Percentiles rank a stretch among this genome's conserved stretches.
These are phyloP conservation scores for Fusarium secorum DNA, from an alignment of 2,329 filamentous ascomycete species.

Conservation along the genomic window DNA sequence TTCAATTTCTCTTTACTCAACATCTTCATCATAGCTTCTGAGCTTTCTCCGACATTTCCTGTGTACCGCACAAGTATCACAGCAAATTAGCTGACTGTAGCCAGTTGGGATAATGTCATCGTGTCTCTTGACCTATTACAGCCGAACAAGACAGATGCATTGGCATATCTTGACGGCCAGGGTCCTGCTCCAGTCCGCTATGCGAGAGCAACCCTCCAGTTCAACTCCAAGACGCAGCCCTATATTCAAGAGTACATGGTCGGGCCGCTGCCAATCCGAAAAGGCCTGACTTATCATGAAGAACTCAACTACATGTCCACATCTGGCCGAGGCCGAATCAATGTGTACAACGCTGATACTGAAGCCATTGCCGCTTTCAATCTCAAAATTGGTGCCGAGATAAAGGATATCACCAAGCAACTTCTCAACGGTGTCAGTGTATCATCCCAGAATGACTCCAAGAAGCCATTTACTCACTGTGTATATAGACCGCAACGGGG, in stretches of 20 bases:
- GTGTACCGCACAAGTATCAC: not conserved
- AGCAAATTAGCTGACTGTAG: not conserved
- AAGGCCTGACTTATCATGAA: conserved; percentile 48
- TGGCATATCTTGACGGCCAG: conserved; percentile 53
- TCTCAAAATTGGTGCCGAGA: not conserved
- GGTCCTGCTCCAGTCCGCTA: conserved; percentile 50
- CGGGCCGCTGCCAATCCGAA: conserved; percentile 42
- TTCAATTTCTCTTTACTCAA: too few relatives aligned
- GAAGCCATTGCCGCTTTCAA: conserved; percentile 26
- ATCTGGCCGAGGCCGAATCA: conserved; percentile 27
- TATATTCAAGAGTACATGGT: conserved; percentile 56
- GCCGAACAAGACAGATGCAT: conserved; percentile 59
- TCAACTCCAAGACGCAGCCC: conserved; percentile 15
- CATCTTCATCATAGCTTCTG: too few relatives aligned
- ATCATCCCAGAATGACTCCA: rapidly evolving
- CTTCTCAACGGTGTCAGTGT: conserved; percentile 25
- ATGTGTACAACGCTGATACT: conserved; percentile 36
- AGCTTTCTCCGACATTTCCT: not conserved
- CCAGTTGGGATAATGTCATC: conserved; percentile 30
- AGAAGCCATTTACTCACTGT: not conserved
- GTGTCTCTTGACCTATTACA: conserved; percentile 48
- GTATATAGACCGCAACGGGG: conserved; percentile 19
- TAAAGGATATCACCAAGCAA: conserved; percentile 19
- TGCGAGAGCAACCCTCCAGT: conserved; percentile 51
- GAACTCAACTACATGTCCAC: conserved; percentile 55